Evolutionary conservation across 495 filamentous ascomycete genomes (phyloP).

Genomic region (Thozetella sp.): DNA sequence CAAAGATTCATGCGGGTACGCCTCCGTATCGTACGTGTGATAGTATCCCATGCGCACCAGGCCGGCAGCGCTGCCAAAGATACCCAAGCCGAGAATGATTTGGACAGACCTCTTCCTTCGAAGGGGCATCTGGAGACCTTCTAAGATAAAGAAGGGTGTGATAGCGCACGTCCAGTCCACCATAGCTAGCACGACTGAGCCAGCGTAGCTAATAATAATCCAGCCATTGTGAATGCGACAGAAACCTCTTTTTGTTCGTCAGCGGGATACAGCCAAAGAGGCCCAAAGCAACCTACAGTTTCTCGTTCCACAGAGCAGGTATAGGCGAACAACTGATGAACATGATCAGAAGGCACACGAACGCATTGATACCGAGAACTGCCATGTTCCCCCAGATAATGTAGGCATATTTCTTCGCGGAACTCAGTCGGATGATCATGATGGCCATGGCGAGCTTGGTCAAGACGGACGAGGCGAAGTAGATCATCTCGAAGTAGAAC

Average conservation of each 20-base stretch:
- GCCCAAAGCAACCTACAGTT: background rate
- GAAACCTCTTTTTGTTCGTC: background rate
- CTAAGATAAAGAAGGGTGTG: slow-evolving; percentile 5
- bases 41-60: slow-evolving; percentile 8
- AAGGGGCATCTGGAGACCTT: slow-evolving; percentile 1
- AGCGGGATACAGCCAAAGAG: too few relatives aligned
- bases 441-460: background rate
- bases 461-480: background rate
- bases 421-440: background rate
- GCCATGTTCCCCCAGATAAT: background rate
- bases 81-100: slow-evolving; percentile 7
- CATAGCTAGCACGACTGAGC: slow-evolving; percentile 6
- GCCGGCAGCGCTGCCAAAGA: slow-evolving; percentile 6
- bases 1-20: background rate
- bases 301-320: background rate
- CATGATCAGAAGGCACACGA: background rate
- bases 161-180: slow-evolving; percentile 10
- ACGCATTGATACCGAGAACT: background rate
- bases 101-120: slow-evolving; percentile 3
- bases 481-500: background rate
- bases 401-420: background rate
- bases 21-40: background rate
- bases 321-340: background rate
- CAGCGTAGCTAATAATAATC: slow-evolving; percentile 2
- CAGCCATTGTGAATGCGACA: background rate